Evolutionary conservation across 2,329 filamentous ascomycete genomes (phyloP), one percentile per base, ranked within the genome.

Genomic region (Colletotrichum graminicola): DNA sequence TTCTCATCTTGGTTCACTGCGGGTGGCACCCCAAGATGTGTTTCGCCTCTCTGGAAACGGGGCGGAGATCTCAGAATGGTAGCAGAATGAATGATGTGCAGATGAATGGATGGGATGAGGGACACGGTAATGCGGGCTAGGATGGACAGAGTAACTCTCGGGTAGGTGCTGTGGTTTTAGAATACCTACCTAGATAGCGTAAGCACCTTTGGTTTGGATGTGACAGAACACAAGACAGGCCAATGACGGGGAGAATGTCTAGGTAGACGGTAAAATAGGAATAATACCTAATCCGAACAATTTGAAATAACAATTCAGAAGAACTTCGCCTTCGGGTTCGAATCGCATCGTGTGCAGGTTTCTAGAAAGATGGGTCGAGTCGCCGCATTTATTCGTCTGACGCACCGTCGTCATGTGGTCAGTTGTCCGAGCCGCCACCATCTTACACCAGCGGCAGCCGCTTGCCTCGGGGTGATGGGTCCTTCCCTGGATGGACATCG

Each of bases 321-420:
- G 21, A 6, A 36, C 32, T 43, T 43, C 18, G 26, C 39, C 62
- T 62, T 68, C 49, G 54, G 60, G 39, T 66, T 60, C 60, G 49
- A 3, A 21, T 32, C 23, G 23, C 21, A 21, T 32, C 23, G 23
- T 12, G 14, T 60, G 11, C 34, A 36, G 1, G 14, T n/a, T n/a
- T n/a, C n/a, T 60, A 10, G n/a, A 21, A 34, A 36, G 54, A 8
- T 54, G 51, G 61, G 45, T 59, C 43, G 45, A 60, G 65, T 64
- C 65, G 65, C 65, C 64, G 67, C 67, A 67, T 61, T 36, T 68
- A 62, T 68, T 68, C 65, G 59, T 60, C 65, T 71, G 68, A 71
- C 65, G 65, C 68, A 10, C 34, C 34, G 34, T 34, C 34, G 34
- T 34, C 34, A 34, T 34, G 34, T 34, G 34, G 45, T 59, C 32